These are phyloP conservation scores for Suillus weaverae DNA, from an alignment of 768 basidiomycete species.

Conservation along the genomic window DNA sequence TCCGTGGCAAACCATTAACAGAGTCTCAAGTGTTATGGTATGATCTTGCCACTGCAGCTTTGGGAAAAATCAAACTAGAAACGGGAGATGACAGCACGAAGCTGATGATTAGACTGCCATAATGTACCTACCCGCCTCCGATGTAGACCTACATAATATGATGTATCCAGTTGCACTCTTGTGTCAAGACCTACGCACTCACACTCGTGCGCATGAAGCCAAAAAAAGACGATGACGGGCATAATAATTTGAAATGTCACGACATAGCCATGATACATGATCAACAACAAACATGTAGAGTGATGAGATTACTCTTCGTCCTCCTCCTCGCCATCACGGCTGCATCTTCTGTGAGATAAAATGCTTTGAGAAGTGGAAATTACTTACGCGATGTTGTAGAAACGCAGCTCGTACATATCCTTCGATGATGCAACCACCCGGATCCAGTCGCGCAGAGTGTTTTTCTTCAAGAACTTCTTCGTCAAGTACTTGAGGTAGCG, in stretches of 20 bases:
- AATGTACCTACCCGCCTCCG: not conserved
- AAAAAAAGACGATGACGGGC: not conserved
- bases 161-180: not conserved
- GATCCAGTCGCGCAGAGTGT: slow-evolving; percentile 93
- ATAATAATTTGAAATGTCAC: not conserved
- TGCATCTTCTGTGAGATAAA: slow-evolving; percentile 21
- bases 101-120: slow-evolving; percentile 15
- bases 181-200: not conserved
- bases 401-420: slow-evolving; percentile 91
- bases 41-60: slow-evolving; percentile 60
- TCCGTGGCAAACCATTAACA: slow-evolving; percentile 60
- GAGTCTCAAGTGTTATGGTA: slow-evolving; percentile 71
- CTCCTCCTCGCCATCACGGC: slow-evolving; percentile 54
- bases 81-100: slow-evolving; percentile 21
- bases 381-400: slow-evolving; percentile 89
- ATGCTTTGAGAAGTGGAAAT: not conserved
- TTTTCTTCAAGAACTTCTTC: slow-evolving; percentile 99
- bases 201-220: not conserved
- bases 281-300: not conserved
- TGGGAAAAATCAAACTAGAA: slow-evolving; percentile 53
- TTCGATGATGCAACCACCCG: slow-evolving; percentile 91
- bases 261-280: slow-evolving; percentile 9
- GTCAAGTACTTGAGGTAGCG: slow-evolving; percentile 98
- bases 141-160: not conserved
- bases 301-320: slow-evolving; percentile 43